Conservation (phyloP, 495 filamentous ascomycete genomes). For the Hypoxylon lenormandii region DNA sequence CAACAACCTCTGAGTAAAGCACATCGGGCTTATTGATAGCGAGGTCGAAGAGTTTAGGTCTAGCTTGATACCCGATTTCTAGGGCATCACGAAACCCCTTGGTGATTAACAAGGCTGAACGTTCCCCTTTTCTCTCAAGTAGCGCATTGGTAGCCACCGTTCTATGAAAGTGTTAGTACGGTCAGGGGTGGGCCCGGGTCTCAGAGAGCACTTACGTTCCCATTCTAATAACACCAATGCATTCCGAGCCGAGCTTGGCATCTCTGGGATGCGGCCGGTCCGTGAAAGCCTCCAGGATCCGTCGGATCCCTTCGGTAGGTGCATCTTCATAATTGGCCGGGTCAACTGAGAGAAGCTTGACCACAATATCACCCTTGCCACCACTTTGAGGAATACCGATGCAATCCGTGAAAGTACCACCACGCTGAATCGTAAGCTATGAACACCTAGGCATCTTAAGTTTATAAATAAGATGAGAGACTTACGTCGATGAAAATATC, state of each 20-base stretch:
- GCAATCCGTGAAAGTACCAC: slow-evolving; percentile 76
- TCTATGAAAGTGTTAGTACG: slow-evolving; percentile 54
- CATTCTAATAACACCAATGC: slow-evolving; percentile 61
- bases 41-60: slow-evolving; percentile 86
- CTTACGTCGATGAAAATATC: slow-evolving; percentile 40
- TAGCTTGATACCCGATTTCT: slow-evolving; percentile 86
- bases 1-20: slow-evolving; percentile 78
- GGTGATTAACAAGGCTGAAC: slow-evolving; percentile 89
- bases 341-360: slow-evolving; percentile 90
- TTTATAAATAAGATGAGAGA: neutral
- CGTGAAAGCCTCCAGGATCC: slow-evolving; percentile 67
- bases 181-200: too few species aligned
- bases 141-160: slow-evolving; percentile 90
- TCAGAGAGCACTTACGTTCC: slow-evolving; percentile 41
- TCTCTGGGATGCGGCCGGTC: slow-evolving; percentile 76
- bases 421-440: slow-evolving; percentile 51
- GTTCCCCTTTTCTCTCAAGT: slow-evolving; percentile 92
- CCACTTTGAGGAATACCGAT: slow-evolving; percentile 63
- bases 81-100: slow-evolving; percentile 72
- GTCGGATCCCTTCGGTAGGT: slow-evolving; percentile 89
- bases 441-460: neutral
- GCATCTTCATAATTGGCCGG: slow-evolving; percentile 90
- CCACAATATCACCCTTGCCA: slow-evolving; percentile 59
- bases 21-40: slow-evolving; percentile 83
- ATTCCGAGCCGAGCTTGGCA: slow-evolving; percentile 30